A percentile compares a stretch with the other conserved stretches of the same genome.
phyloP scores from a whole-genome alignment of 2,329 filamentous ascomycete genomes.

The Sclerotinia trifoliorum region DNA sequence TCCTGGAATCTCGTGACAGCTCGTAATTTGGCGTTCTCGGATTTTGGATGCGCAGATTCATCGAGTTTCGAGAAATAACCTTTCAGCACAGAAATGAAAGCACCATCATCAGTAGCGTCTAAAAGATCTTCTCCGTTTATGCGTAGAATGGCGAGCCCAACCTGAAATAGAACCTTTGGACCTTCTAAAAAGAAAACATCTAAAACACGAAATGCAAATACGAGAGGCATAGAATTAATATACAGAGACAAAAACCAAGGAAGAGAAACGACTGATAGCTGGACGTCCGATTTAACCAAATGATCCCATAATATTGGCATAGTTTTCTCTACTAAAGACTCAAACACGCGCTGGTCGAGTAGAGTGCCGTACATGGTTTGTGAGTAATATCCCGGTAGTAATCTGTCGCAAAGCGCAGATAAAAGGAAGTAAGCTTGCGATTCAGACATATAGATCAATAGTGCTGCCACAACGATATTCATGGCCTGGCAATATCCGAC shows the following conservation, averaged over 20 bases:
- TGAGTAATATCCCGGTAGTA: conserved; percentile 96
- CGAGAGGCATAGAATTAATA: conserved; percentile 98
- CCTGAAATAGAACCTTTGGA: conserved; percentile 94
- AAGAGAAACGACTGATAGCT: conserved; percentile 93
- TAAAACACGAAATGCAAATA: conserved; percentile 93
- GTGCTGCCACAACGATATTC: conserved; percentile 98
- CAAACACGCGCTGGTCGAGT: conserved; percentile 94
- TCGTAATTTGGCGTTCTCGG: conserved; percentile 89
- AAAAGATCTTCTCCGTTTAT: conserved; percentile 96
- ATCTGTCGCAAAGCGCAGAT: conserved; percentile 84
- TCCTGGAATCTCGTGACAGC: conserved; percentile 96
- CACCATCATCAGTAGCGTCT: conserved; percentile 89
- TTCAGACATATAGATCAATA: conserved; percentile 98
- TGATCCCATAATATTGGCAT: conserved; percentile 99
- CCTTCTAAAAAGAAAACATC: conserved; percentile 99
- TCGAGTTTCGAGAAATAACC: conserved; percentile 90
- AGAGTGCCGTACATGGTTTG: conserved; percentile 99
- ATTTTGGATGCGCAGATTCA: conserved; percentile 93
- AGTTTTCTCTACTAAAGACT: conserved; percentile 96
- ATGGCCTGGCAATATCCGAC: conserved; percentile 99
- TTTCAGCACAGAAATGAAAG: conserved; percentile 95
- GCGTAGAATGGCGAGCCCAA: conserved; percentile 91
- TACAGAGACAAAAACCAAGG: conserved; percentile 98
- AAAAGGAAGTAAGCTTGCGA: conserved; percentile 92
- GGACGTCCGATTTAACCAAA: conserved; percentile 93